Base-by-base conservation (phyloP, 176 grass and related monocot genomes). In the Stipa capillata region DNA sequence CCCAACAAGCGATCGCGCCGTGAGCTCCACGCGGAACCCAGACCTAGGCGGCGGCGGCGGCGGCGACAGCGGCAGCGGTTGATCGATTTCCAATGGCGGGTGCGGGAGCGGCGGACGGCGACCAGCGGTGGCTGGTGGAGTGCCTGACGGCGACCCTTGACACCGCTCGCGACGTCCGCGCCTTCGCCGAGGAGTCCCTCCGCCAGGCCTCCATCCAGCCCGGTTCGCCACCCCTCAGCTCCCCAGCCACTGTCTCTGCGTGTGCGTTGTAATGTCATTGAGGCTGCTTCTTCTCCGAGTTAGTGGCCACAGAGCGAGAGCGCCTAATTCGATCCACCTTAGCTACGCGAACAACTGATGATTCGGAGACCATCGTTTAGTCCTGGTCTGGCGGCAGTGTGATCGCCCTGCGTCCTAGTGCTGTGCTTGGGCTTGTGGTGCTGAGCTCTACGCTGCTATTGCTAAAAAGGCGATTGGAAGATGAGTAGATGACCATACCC, bases 101-200 rank as follows among this genome's bases (percentile, higher is more conserved):
- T 64, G 88, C 87, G 47, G 71, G 65, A 13, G 93, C 60, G 31
- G 62, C 82, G 65, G 92, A 97, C 69, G 85, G 79, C 8, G 95
- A 97, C 83, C 95, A 94, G 92, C 83, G 89, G 41, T 97, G 95
- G 89, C 79, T 97, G 32, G 54, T 94, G 69, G 95, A 97, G 7
- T 94, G 92, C 83, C 83, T 97, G 61, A 77, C 81, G 54, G 92
- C 89, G 18, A 97, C 95, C 24, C 89, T 97, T 28, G 89, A 97
- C 69, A 97, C 92, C 27, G 87, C 80, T 51, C 89, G 86, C 79
- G 91, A 94, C 20, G 85, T 92, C 80, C 85, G 95, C 33, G 87
- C 87, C 92, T 92, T 85, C 73, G 95, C 95, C 25, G 95, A 97
- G 89, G 89, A 93, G 82, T 97, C 92, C 18, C 82, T 97, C 70